Evolutionary conservation across 176 grass and related monocot genomes (phyloP), one percentile per base, ranked within the genome.

Genomic region (Melocanna baccifera): DNA sequence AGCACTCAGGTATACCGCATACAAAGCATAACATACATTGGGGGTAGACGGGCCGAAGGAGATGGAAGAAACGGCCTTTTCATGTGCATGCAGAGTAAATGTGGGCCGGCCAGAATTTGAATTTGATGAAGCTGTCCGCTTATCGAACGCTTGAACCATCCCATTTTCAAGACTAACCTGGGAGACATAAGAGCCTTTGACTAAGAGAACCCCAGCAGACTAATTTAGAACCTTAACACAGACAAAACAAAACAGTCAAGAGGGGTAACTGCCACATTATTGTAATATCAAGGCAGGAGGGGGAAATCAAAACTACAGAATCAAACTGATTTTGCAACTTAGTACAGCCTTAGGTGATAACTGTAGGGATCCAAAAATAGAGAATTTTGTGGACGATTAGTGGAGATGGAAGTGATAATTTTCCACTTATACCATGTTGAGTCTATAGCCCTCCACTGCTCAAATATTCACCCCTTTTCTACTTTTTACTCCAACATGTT

Each of bases 121-220:
- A 81, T 81, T 80, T 43, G 92, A 91, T 46, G 89, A 91, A 79
- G 87, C 83, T 58, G 74, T 87, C 61, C 95, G 88, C 78, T 78
- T 89, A 79, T 97, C 95, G 28, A 97, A 94, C 12, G 86, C 91
- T 86, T 94, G 95, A 78, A 97, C 92, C 67, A 69, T 92, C 32
- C 92, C 92, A 84, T 97, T 94, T 50, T 97, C 90, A 81, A 97
- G 95, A 87, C 95, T 97, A 56, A 90, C 84, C 95, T 97, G 84
- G 61, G 77, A 86, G 69, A 80, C 39, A 42, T n/a, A 61, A 53
- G 2, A 74, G 7, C 18, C 9, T 19, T 51, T 62, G 11, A n/a
- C 41, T 80, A 58, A 7, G 16, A 76, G 20, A 19, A 29, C n/a
- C 22, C 55, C 30, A 30, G 9, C 23, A 52, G 16, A 68, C 53